Conservation (phyloP, 805 yeast species). For the Metschnikowia rubicola region DNA sequence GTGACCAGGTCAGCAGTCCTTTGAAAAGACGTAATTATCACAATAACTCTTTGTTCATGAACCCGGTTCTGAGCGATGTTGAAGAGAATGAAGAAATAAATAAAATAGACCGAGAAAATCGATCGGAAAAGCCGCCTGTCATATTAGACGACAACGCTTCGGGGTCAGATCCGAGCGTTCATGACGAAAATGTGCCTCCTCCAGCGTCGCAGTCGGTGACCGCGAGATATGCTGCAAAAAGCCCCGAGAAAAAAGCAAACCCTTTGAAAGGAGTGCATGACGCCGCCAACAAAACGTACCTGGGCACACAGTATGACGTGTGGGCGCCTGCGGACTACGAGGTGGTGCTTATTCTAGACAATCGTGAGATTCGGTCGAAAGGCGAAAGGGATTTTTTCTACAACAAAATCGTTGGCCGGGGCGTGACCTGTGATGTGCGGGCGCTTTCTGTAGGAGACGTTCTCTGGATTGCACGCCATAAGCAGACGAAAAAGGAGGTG, state of each 20-base stretch:
- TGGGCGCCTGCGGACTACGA: slow-evolving; percentile 67
- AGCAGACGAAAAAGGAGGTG: slow-evolving; percentile 53
- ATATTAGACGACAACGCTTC: no score
- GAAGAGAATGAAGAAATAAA: not conserved
- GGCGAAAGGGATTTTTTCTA: slow-evolving; percentile 69
- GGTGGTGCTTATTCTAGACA: slow-evolving; percentile 66
- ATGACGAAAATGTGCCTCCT: no score
- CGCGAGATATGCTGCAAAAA: no score
- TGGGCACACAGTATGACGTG: slow-evolving; percentile 34
- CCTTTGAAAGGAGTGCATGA: slow-evolving; percentile 20
- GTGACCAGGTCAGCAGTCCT: slow-evolving; percentile 5
- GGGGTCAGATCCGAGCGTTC: no score
- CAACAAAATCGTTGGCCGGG: slow-evolving; percentile 46
- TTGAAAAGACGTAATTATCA: not conserved
- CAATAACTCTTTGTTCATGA: no score
- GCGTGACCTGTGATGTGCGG: slow-evolving; percentile 49
- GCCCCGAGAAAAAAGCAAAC: no score
- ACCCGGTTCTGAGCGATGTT: not conserved
- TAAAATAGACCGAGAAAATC: no score
- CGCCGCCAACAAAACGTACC: slow-evolving; percentile 17
- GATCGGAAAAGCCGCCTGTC: no score
- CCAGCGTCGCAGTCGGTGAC: no score
- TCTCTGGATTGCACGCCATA: slow-evolving; percentile 79
- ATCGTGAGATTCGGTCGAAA: slow-evolving; percentile 72
- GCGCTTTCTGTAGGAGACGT: slow-evolving; percentile 83